Conservation (phyloP, 805 yeast species). For the Saccharomycopsis selenospora region DNA sequence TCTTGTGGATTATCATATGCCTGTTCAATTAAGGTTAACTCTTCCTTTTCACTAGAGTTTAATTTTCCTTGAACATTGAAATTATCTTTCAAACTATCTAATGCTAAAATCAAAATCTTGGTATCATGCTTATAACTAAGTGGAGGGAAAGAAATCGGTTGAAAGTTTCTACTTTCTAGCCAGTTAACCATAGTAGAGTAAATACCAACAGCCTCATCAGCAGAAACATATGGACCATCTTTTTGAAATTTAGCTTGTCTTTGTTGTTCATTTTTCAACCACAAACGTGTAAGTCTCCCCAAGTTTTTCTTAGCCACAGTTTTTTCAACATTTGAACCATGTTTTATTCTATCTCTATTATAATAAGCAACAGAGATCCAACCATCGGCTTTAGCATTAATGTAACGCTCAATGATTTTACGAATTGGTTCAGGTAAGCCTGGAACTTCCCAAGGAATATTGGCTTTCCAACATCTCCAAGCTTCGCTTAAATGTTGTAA, state of each 20-base stretch:
- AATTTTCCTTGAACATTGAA: conserved; percentile 69
- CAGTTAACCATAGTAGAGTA: conserved; percentile 86
- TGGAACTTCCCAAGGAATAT: conserved; percentile 95
- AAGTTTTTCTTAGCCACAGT: conserved; percentile 89
- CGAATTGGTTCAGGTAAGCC: conserved; percentile 91
- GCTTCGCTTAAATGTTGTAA: conserved; percentile 95
- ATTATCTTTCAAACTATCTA: conserved; percentile 79
- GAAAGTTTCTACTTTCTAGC: conserved; percentile 77
- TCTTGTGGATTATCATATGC: conserved; percentile 98
- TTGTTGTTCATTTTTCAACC: conserved; percentile 90
- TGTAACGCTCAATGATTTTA: conserved; percentile 77
- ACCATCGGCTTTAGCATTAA: conserved; percentile 93
- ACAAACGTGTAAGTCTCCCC: conserved; percentile 83
- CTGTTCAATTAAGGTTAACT: conserved; percentile 85
- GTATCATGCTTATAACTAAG: conserved; percentile 88
- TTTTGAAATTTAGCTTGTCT: conserved; percentile 72
- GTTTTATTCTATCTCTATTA: conserved; percentile 79
- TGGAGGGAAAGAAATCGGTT: conserved; percentile 92
- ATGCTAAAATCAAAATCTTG: conserved; percentile 77
- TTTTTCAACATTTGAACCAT: conserved; percentile 91
- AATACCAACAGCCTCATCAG: conserved; percentile 82
- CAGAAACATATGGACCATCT: conserved; percentile 80
- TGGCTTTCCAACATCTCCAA: conserved; percentile 99
- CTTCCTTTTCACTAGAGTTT: conserved; percentile 85
- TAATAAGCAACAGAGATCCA: conserved; percentile 93